Percentiles rank a stretch among this genome's conserved stretches.
Conservation (phyloP, 164 flowering plant species). For the Nymphaea thermarum region DNA sequence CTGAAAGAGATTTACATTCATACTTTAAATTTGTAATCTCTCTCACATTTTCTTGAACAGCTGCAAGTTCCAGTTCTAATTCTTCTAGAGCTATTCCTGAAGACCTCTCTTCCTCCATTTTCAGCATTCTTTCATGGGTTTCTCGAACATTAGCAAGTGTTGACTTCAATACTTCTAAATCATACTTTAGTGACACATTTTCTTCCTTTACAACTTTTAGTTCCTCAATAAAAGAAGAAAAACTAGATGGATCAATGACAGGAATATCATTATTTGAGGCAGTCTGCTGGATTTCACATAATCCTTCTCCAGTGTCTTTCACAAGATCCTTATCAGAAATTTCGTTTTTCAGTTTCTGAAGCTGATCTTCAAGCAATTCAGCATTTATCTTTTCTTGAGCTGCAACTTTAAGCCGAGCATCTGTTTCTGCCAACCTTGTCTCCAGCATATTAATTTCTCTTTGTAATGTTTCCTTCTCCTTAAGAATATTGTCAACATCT, state of each 20-base stretch:
- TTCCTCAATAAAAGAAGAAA: slow-evolving; percentile 41
- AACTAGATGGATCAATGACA: slow-evolving; percentile 6
- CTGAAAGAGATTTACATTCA: slow-evolving; percentile 53
- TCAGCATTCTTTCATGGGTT: slow-evolving; percentile 49
- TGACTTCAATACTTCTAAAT: slow-evolving; percentile 38
- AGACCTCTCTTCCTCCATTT: slow-evolving; percentile 55
- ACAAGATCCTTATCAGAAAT: slow-evolving; percentile 30
- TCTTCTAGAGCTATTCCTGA: slow-evolving; percentile 44
- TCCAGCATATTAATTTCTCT: slow-evolving; percentile 71
- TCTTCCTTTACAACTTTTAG: slow-evolving; percentile 49
- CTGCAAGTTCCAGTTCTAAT: slow-evolving; percentile 44
- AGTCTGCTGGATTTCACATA: slow-evolving; percentile 8
- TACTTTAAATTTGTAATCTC: slow-evolving; percentile 43
- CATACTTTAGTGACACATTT: slow-evolving; percentile 51
- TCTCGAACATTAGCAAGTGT: slow-evolving; percentile 35
- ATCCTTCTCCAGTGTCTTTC: slow-evolving; percentile 9
- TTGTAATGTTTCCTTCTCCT: slow-evolving; percentile 71
- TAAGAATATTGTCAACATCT: slow-evolving; percentile 61
- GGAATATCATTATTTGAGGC: slow-evolving; percentile 9
- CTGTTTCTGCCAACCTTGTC: slow-evolving; percentile 79
- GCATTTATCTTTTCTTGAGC: slow-evolving; percentile 75
- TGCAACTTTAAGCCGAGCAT: slow-evolving; percentile 71
- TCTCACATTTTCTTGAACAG: slow-evolving; percentile 61
- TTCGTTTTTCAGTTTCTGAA: slow-evolving; percentile 52
- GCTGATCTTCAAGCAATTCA: slow-evolving; percentile 56